Evolutionary conservation across 192 early-diverging fungal species (phyloP).

Genomic region (Podila clonocystis): DNA sequence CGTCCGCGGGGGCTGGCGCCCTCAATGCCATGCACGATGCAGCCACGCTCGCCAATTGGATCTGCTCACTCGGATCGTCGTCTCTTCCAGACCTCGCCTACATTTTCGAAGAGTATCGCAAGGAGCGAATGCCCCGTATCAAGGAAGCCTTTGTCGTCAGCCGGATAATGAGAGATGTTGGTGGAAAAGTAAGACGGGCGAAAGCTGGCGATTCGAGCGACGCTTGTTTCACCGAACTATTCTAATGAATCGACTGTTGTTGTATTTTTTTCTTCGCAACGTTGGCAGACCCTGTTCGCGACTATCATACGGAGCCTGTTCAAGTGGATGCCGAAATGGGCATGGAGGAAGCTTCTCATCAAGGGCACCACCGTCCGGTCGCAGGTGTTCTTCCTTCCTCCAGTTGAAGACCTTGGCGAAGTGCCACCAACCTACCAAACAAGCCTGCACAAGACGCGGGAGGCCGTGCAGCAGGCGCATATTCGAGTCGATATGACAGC

Average conservation of each 20-base stretch:
- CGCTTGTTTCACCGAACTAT: background rate
- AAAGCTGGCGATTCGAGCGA: background rate
- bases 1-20: background rate
- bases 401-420: background rate
- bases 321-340: background rate
- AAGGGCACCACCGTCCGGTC: background rate
- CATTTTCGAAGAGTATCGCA: background rate
- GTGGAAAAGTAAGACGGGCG: background rate
- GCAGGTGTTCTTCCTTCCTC: background rate
- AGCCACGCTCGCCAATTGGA: background rate
- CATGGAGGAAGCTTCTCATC: background rate
- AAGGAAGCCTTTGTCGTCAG: background rate
- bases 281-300: background rate
- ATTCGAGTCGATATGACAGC: background rate
- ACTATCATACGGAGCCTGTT: background rate
- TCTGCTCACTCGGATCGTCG: background rate
- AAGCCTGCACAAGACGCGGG: background rate
- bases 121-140: background rate
- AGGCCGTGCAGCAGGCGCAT: background rate
- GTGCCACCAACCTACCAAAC: background rate
- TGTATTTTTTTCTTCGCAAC: no score
- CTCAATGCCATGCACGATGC: conserved; percentile 10
- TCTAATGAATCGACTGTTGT: background rate
- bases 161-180: background rate
- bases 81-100: background rate